Percentiles rank a stretch among this genome's conserved stretches.
Evolutionary conservation across 257 asterid genomes (phyloP).

Genomic region (Solanum habrochaites): DNA sequence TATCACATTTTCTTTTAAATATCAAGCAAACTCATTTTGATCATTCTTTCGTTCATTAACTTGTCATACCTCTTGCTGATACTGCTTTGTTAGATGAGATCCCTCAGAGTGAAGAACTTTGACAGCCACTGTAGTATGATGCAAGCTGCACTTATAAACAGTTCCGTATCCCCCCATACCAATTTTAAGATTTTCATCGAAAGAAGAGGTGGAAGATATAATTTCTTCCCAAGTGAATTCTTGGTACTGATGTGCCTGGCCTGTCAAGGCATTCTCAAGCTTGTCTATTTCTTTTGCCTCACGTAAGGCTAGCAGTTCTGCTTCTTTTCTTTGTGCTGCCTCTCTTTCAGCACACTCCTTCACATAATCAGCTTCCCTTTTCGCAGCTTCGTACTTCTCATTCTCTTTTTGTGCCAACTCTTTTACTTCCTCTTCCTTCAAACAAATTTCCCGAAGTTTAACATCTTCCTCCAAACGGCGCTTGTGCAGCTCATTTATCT

Average conservation of each 20-base stretch:
- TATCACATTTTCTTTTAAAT: background rate
- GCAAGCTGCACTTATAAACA: constrained; percentile 75
- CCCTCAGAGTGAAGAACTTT: constrained; percentile 66
- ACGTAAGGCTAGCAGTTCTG: constrained; percentile 37
- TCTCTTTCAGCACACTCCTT: constrained; percentile 60
- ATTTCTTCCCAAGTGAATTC: constrained; percentile 85
- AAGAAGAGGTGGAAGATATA: constrained; percentile 50
- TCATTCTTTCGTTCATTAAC: background rate
- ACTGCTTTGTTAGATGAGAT: constrained; percentile 44
- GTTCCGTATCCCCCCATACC: constrained; percentile 89
- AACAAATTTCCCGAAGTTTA: constrained; percentile 38
- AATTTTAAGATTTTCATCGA: constrained; percentile 54
- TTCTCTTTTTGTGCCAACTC: constrained; percentile 47
- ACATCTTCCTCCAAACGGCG: constrained; percentile 51
- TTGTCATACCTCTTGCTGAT: constrained; percentile 73
- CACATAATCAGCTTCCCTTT: constrained; percentile 52
- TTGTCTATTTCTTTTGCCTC: constrained; percentile 54
- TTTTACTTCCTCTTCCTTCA: constrained; percentile 72
- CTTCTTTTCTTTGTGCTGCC: constrained; percentile 57
- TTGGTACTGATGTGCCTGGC: constrained; percentile 38
- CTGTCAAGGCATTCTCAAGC: constrained; percentile 53
- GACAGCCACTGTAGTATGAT: constrained; percentile 76
- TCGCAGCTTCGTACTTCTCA: constrained; percentile 45
- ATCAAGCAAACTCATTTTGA: background rate
- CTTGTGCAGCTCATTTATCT: constrained; percentile 65